Evolutionary conservation across 805 yeast species (phyloP), one percentile per base, ranked within the genome.

Genomic region (Candida chilensis): DNA sequence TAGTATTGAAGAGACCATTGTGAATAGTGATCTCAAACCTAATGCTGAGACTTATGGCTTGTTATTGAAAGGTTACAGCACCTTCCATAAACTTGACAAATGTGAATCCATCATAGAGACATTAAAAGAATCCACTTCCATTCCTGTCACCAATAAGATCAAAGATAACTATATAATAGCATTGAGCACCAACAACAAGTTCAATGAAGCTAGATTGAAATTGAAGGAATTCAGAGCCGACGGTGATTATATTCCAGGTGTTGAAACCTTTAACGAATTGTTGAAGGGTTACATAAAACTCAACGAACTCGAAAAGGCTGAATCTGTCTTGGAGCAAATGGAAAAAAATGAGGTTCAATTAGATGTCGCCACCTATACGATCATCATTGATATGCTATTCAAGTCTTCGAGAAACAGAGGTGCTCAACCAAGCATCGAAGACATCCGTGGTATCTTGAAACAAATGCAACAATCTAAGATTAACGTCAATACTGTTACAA

Each of bases 301-400:
- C 5, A 54, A 59, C 24, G 59, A 72, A 14, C 47, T 47, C 35
- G 61, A 56, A 18, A 58, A 59, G 28, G 78, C 78, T 4, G 56
- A 58, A n/a, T 60, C 57, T n/a, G 56, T 71, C 10, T 49, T 79
- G 25, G 54, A 62, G 20, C 55, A 57, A 34, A 67, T 77, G 72
- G 46, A 44, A 24, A 47, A 47, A 19, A 34, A 54, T 16, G 46
- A 54, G 3, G 48, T 78, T 16, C 42, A 58, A 21, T 79, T 80
- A 17, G 83, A 76, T 45, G 60, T 74, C 27, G 74, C 74, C 12
- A 78, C 88, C 2, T 72, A 72, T 50, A 68, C 87, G 3, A 65
- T 70, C 20, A 52, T 78, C 16, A 60, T 78, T 31, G 76, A 78
- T 41, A 50, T 65, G 31, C 58, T 66, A 38, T 60, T 78, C 53